Base-by-base conservation (phyloP, 2,329 filamentous ascomycete genomes). In the Aspergillus fumigatiaffinis region DNA sequence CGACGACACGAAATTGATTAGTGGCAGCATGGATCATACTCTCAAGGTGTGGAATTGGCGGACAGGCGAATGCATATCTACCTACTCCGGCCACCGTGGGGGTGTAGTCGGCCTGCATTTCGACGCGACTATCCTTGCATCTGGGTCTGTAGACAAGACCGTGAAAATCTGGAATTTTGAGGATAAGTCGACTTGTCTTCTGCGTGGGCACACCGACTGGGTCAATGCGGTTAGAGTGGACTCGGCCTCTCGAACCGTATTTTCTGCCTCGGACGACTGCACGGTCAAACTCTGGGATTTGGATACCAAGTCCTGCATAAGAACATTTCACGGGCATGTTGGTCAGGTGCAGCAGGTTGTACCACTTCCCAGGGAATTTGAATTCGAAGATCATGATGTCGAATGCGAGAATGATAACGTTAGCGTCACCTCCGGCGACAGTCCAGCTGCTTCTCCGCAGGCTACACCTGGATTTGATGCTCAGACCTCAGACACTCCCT, bases 41-140 rank as follows among this genome's bases (percentile, higher is more conserved):
- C 84, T 99, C 67, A 92, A 90, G 71, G 86, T 99, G 35, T 99
- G 94, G 94, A 96, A 99, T 70, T 97, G 92, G 92, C 85, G 89
- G 60, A 97, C 91, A 0, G 94, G 94, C 50, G 85, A 91, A 66
- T 92, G 91, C 66, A 82, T 97, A 56, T 89, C 88, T 51, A 96
- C 89, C 0, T 87, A 96, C 54, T 82, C 84, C 12, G 89, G 88
- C 23, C 94, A 97, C 70, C 85, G 82, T 20, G 87, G 87, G 38
- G 92, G 92, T 12, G 89, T 99, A 26, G 88, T 97, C 61, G 88
- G 88, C 23, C 83, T 97, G 8, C 90, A 97, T 74, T 96, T 95
- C 71, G 91, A 92, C 59, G 87, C 85, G 21, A 90, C 90, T 55
- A 87, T 92, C 50, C 82, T 97, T 20, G 93, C 91, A 0, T 95